Base-by-base conservation (phyloP, 225 moss, liverwort and hornwort species). In the Rhytidiadelphus loreus region DNA sequence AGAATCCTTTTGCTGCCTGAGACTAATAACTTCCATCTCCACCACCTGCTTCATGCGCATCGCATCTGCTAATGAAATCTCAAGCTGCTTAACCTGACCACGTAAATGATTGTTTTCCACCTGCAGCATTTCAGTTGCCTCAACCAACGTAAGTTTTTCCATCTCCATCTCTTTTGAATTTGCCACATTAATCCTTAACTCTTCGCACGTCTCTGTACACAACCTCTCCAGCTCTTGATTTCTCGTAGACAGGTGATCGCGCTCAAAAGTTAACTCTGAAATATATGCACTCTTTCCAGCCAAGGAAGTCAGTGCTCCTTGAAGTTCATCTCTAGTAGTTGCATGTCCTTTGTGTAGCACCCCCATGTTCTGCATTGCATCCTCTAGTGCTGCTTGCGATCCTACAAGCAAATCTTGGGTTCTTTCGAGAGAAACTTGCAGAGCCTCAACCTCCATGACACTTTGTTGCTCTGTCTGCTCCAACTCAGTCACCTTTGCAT, bases 261-360 rank as follows among this genome's bases (percentile, higher is more conserved):
- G 75, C 70, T 92, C 74, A 72, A 58, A 84, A 65, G 79, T 85
- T 41, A 85, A 87, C 69, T 86, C 86, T 48, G 64, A 85, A 71
- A 89, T 83, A 63, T 53, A 28, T 37, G 48, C 64, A 52, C 41
- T 85, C 69, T 72, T 93, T 71, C 72, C 91, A 69, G 92, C 85
- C 71, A 90, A 48, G 62, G 91, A 88, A 62, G 79, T 52, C 81
- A 86, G 57, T 26, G 90, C 88, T 80, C 61, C 86, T 77, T 91
- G 72, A 83, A 94, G 93, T 79, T 92, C 93, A 82, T 92, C 82
- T 82, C 71, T 87, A 41, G 90, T 78, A 39, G 86, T 63, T 32
- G 48, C 76, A 80, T 90, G 83, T 77, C 32, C 88, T 50, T 62
- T 61, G 22, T 88, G 43, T 50, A 91, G 89, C n/a, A 85, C 33